Evolutionary conservation across 306 rosid species (phyloP).

Genomic region (Glycine tomentella): DNA sequence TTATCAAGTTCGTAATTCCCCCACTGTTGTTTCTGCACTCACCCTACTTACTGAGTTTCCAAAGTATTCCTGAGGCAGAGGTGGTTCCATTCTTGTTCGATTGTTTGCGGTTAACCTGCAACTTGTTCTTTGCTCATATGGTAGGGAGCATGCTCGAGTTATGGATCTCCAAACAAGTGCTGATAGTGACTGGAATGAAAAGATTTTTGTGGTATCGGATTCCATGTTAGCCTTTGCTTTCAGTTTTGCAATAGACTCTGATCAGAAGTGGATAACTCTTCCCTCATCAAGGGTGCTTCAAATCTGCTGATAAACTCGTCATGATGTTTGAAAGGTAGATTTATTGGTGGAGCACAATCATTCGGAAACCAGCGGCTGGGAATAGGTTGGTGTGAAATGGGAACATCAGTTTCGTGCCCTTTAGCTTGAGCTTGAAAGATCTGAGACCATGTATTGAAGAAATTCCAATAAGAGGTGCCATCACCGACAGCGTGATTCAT

Average conservation of each 20-base stretch:
- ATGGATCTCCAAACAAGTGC: slow-evolving; percentile 33
- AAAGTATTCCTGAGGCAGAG: background rate
- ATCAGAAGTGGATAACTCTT: slow-evolving; percentile 16
- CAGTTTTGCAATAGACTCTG: background rate
- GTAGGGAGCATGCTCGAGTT: background rate
- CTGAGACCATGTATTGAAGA: slow-evolving; percentile 10
- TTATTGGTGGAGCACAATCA: background rate
- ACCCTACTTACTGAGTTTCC: background rate
- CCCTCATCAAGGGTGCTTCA: slow-evolving; percentile 17
- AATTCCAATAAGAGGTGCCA: slow-evolving; percentile 29
- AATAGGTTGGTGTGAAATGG: background rate
- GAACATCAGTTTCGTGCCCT: background rate
- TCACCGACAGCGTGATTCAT: background rate
- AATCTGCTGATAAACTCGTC: background rate
- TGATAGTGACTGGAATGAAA: slow-evolving; percentile 13
- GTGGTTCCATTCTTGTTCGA: slow-evolving; percentile 1
- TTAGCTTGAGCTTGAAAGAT: background rate
- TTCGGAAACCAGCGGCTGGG: slow-evolving; percentile 3
- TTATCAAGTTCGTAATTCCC: slow-evolving; percentile 11
- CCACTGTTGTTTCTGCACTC: background rate
- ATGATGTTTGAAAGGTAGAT: slow-evolving; percentile 18
- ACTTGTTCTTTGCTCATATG: background rate
- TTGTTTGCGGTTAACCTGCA: background rate
- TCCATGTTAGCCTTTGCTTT: background rate
- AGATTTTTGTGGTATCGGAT: background rate